A percentile compares a stretch with the other conserved stretches of the same genome.
phyloP scores from a whole-genome alignment of 2,329 filamentous ascomycete species.

The Cordyceps cateniannulata region DNA sequence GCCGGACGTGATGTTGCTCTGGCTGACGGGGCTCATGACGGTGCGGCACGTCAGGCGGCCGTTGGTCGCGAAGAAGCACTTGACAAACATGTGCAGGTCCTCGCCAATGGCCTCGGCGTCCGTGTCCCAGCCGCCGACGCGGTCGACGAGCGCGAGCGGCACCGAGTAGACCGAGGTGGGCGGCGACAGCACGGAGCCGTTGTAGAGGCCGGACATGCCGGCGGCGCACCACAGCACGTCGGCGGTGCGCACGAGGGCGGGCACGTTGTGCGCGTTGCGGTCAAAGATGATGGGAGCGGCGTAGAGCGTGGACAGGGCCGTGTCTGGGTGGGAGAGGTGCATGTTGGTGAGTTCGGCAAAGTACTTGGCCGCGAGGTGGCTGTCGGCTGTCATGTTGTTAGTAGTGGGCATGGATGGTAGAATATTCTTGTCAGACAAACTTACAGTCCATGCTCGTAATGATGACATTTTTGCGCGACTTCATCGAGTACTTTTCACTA shows the following conservation, averaged over 20 bases:
- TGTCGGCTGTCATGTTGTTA: conserved; percentile 49
- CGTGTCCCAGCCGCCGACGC: conserved; percentile 66
- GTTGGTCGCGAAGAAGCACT: conserved; percentile 69
- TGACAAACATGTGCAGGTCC: conserved; percentile 72
- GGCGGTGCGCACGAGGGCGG: conserved; percentile 62
- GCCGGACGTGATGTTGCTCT: conserved; percentile 62
- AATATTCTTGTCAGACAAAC: conserved; percentile 22
- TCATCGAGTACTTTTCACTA: conserved; percentile 52
- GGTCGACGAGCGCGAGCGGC: conserved; percentile 58
- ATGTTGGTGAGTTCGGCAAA: conserved; percentile 58
- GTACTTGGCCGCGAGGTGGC: conserved; percentile 62
- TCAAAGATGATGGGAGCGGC: conserved; percentile 68
- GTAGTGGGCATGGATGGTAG: not conserved
- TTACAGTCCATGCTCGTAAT: conserved; percentile 68
- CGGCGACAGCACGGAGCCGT: conserved; percentile 56
- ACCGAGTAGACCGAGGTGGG: conserved; percentile 70
- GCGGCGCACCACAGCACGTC: conserved; percentile 68
- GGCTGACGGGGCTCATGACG: conserved; percentile 63
- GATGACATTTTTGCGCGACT: conserved; percentile 53
- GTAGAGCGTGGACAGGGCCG: conserved; percentile 57
- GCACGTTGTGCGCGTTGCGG: conserved; percentile 62
- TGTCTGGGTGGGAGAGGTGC: conserved; percentile 54
- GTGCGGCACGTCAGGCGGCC: conserved; percentile 60
- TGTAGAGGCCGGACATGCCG: conserved; percentile 62
- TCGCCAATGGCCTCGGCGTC: conserved; percentile 67